Evolutionary conservation across 768 basidiomycete species (phyloP), one percentile per base, ranked within the genome.

Genomic region (Lactifluus volemus): DNA sequence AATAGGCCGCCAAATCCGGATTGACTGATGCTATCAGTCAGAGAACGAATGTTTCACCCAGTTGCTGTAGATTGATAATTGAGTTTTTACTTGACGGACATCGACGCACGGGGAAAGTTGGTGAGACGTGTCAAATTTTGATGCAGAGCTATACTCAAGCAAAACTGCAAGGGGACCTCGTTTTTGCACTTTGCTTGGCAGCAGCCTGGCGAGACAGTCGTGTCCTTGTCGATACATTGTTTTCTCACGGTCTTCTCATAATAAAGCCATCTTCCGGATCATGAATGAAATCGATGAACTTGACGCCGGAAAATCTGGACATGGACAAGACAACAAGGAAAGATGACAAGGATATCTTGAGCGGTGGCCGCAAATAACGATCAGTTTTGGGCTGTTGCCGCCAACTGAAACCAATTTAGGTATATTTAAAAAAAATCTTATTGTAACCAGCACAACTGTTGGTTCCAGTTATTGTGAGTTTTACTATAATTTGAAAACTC

Each of bases 21-120:
- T 61, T 52, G 44, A 57, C 55, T 50, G 29, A 36, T 19, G 15
- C 41, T 58, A 51, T 62, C 50, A 21, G 19, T 32, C 12, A 19
- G 54, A n/a, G 30, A 32, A 30, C 10, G 10, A 10, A n/a, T 58
- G 61, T 62, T 62, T 62, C 61, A 58, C 54, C 21, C 36, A 49
- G 30, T 25, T 25, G 25, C 25, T 25, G 25, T 21, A 39, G 38
- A 56, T 61, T 57, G 55, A 51, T 8, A 51, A 51, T 61, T 38
- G 17, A 30, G 29, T 25, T 10, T 30, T 57, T 36, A 32, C 15
- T 42, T 49, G 9, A 17, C 32, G 10, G 10, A 38, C 45, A 30
- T 10, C 1, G 17, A 25, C 15, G 42, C 17, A 52, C 6, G 29
- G n/a, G 6, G 21, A 10, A 21, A 10, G 21, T 9, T 11, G 34